Evolutionary conservation across 306 rosid genomes (phyloP).

Genomic region (Lotus japonicus): DNA sequence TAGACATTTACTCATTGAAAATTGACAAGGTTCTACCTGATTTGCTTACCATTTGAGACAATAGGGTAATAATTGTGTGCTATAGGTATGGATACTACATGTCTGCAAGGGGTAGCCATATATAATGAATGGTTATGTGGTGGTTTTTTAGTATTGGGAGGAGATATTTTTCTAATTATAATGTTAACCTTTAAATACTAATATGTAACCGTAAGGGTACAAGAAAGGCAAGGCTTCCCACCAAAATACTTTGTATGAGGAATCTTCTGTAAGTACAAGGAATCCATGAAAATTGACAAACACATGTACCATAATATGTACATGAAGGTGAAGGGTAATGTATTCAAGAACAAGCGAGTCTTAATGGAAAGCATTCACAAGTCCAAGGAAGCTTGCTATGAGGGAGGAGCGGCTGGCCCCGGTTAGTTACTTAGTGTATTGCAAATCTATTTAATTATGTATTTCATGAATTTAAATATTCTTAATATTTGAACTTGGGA

Average conservation of each 20-base stretch:
- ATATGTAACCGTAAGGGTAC: too few species aligned
- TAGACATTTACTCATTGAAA: neutral
- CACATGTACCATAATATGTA: conserved; percentile 42
- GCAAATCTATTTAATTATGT: neutral
- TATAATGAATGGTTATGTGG: neutral
- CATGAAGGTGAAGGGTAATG: conserved; percentile 40
- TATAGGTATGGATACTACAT: neutral
- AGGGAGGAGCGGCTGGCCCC: conserved; percentile 36
- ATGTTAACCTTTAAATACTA: too few species aligned
- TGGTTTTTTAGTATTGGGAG: neutral
- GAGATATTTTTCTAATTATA: neutral
- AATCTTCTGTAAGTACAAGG: conserved; percentile 36
- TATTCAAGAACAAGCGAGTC: conserved; percentile 40
- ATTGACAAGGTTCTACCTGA: neutral
- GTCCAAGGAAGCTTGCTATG: conserved; percentile 29
- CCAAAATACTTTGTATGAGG: conserved; percentile 36
- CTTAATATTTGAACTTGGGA: too few species aligned
- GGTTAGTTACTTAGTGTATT: conserved; percentile 11
- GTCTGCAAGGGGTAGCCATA: neutral
- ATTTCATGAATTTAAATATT: neutral
- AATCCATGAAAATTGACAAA: conserved; percentile 36
- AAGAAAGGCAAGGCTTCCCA: conserved; percentile 41
- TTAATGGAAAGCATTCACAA: conserved; percentile 45
- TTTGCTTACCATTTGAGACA: neutral
- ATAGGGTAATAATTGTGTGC: neutral